Conservation (phyloP, 805 yeast species). For the Sugiyamaella boreocaroliniensis region DNA sequence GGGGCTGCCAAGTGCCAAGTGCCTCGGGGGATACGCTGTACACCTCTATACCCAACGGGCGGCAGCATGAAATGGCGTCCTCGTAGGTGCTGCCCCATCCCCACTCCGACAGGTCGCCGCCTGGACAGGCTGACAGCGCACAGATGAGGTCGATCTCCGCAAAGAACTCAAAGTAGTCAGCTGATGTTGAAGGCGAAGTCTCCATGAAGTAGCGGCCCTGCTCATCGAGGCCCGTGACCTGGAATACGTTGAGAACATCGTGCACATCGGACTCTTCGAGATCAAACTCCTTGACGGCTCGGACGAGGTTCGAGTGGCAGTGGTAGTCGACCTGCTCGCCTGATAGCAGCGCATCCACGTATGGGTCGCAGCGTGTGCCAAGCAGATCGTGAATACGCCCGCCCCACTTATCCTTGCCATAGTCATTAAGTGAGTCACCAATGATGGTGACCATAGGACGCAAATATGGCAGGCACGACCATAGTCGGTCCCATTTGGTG, state of each 20-base stretch:
- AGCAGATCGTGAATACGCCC: constrained; percentile 59
- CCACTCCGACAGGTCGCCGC: constrained; percentile 63
- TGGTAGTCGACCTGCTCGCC: constrained; percentile 63
- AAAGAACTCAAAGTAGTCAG: constrained; percentile 59
- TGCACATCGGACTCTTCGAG: constrained; percentile 62
- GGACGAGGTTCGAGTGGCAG: constrained; percentile 57
- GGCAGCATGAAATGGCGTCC: constrained; percentile 53
- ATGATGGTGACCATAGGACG: constrained; percentile 60
- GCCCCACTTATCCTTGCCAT: constrained; percentile 58
- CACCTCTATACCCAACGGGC: constrained; percentile 59
- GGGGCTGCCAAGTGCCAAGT: constrained; percentile 46
- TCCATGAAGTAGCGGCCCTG: constrained; percentile 66
- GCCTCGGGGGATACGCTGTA: constrained; percentile 42
- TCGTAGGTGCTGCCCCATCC: constrained; percentile 60
- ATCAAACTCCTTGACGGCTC: constrained; percentile 55
- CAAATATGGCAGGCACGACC: constrained; percentile 61
- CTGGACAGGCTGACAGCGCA: constrained; percentile 64
- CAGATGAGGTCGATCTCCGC: constrained; percentile 60
- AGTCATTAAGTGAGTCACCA: constrained; percentile 47
- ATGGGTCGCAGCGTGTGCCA: constrained; percentile 67
- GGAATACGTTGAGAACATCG: constrained; percentile 64
- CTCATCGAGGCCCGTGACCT: constrained; percentile 59
- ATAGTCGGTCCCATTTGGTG: constrained; percentile 51
- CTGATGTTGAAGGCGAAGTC: constrained; percentile 54
- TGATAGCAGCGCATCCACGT: constrained; percentile 54